A percentile compares a stretch with the other conserved stretches of the same genome.
These are phyloP conservation scores for Papiliotrema laurentii DNA, from an alignment of 1,284 basidiomycete genomes.

Conservation along the genomic window DNA sequence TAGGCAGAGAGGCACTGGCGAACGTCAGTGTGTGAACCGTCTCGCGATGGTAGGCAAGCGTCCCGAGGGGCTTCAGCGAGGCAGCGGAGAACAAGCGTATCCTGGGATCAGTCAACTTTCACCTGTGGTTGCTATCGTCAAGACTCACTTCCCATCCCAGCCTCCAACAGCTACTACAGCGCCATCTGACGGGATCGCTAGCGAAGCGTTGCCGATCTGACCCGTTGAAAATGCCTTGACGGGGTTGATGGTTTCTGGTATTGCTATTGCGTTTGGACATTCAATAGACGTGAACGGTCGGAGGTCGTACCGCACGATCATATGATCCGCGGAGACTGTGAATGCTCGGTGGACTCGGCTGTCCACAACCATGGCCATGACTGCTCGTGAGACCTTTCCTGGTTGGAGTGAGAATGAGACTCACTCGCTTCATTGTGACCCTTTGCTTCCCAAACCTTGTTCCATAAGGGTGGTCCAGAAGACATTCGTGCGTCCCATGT, in stretches of 20 bases:
- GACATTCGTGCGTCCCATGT: slow-evolving; percentile 4
- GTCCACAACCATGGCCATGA: slow-evolving; percentile 78
- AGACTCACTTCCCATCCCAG: slow-evolving; percentile 77
- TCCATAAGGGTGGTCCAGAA: slow-evolving; percentile 5
- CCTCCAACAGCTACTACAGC: slow-evolving; percentile 74
- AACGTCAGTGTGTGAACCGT: slow-evolving; percentile 68
- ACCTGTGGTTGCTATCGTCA: not conserved
- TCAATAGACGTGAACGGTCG: not conserved
- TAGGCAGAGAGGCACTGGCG: slow-evolving; percentile 45
- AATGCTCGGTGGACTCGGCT: slow-evolving; percentile 59
- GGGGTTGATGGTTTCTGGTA: not conserved
- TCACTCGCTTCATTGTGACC: slow-evolving; percentile 58
- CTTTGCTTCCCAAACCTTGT: slow-evolving; percentile 3
- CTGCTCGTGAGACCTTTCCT: slow-evolving; percentile 47
- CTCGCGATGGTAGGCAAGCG: slow-evolving; percentile 70
- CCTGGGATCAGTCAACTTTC: slow-evolving; percentile 47
- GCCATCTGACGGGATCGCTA: slow-evolving; percentile 70
- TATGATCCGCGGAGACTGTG: slow-evolving; percentile 77
- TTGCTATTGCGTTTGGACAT: not conserved
- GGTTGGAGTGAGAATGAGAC: slow-evolving; percentile 23
- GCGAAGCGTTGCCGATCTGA: slow-evolving; percentile 67
- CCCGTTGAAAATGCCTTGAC: slow-evolving; percentile 54
- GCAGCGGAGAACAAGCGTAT: slow-evolving; percentile 72
- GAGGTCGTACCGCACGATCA: slow-evolving; percentile 61
- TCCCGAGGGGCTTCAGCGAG: slow-evolving; percentile 70